Evolutionary conservation across 345 rosid genomes (phyloP), one percentile per base, ranked within the genome.

Genomic region (Hypericum androsaemum): DNA sequence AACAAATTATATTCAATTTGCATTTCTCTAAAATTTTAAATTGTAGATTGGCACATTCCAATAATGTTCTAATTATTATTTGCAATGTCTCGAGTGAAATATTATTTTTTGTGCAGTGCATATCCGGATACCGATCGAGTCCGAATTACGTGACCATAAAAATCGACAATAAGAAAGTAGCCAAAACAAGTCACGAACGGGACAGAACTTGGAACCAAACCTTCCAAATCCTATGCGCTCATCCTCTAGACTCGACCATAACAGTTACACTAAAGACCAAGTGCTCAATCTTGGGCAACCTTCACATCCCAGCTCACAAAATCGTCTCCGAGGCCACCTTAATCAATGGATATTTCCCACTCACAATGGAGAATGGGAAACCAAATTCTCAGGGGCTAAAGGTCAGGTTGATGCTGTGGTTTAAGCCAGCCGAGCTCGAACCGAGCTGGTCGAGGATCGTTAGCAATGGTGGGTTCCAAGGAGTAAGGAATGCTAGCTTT

Each of bases 141-240:
- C 58, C 95, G 9, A 57, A 80, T 47, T 77, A 77, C 63, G 94
- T 86, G 67, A 86, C 94, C 6, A 68, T 89, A 59, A 78, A 74
- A 64, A 62, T 89, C 38, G 78, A 77, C 65, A 59, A 84, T 6
- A 68, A 71, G 54, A 84, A 74, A 59, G 79, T 84, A 3, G 95
- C 86, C 10, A 74, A 73, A 50, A 86, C 97, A 9, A 83, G 80
- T 58, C 66, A 56, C 16, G 84, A 83, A 60, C 68, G 52, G 0
- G 85, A 73, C 68, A 77, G 95, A 2, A 61, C 80, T n/a, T 89
- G 97, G 94, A 89, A 84, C 62, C 97, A 86, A 51, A 86, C 90
- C 10, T 84, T 89, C 54, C 88, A 74, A 52, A 72, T 89, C 56
- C 82, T 78, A 5, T 89, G 94, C 39, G 95, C 97, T 2, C 88